Evolutionary conservation across 139 green algal genomes (phyloP).

Genomic region (Haematococcus sp.): DNA sequence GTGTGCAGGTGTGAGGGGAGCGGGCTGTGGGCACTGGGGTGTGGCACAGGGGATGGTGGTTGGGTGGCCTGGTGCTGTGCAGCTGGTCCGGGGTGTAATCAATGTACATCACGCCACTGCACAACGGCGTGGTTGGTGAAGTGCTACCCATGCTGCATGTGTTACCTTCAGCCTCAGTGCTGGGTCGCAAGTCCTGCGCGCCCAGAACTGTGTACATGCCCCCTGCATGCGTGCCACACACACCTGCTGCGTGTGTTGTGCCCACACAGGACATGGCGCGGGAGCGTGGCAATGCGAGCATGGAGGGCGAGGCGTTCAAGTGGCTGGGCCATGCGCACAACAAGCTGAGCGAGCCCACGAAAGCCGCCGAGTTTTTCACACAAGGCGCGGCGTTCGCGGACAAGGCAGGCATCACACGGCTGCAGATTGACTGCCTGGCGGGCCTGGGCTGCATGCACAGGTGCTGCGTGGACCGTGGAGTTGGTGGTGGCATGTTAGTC

Average conservation of each 20-base stretch:
- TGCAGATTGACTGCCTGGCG: slow-evolving; percentile 44
- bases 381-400: slow-evolving; percentile 28
- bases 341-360: slow-evolving; percentile 14
- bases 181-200: no score
- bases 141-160: neutral
- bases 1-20: slow-evolving; percentile 6
- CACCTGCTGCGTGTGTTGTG: no score
- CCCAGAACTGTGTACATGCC: no score
- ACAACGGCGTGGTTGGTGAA: neutral
- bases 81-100: neutral
- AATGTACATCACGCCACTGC: neutral
- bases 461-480: neutral
- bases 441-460: slow-evolving; percentile 36
- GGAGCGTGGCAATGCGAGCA: slow-evolving; percentile 1
- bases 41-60: neutral
- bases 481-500: no score
- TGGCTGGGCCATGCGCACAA: slow-evolving; percentile 42
- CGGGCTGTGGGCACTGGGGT: neutral
- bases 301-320: slow-evolving; percentile 37
- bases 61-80: neutral
- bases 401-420: neutral
- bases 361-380: slow-evolving; percentile 29
- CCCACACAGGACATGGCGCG: slow-evolving; percentile 23
- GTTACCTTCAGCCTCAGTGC: no score
- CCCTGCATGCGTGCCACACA: no score